phyloP scores from a whole-genome alignment of 1,284 basidiomycete genomes.

The Bondarzewia mesenterica region DNA sequence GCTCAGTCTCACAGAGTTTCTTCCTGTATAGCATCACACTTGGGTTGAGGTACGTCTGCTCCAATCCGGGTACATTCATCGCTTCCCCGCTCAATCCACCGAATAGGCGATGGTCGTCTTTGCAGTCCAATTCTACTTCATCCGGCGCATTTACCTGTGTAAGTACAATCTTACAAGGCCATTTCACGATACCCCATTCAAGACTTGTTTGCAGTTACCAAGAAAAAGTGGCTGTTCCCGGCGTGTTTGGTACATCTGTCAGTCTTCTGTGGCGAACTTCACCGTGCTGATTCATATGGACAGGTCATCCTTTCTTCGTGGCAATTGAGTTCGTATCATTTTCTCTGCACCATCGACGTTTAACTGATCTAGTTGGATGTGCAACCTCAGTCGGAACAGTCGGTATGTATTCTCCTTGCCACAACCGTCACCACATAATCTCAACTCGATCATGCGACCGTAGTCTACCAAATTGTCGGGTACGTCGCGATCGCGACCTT shows the following conservation, averaged over 20 bases:
- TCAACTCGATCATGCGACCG: neutral
- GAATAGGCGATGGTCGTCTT: neutral
- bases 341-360: neutral
- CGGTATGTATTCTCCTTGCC: neutral
- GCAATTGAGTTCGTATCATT: neutral
- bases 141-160: neutral
- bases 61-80: too few relatives aligned
- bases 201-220: neutral
- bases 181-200: neutral
- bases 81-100: too few relatives aligned
- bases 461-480: neutral
- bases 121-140: neutral
- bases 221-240: neutral
- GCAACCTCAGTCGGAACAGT: neutral
- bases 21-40: too few relatives aligned
- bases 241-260: neutral
- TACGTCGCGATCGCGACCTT: neutral
- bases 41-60: too few relatives aligned
- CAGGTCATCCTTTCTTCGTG: neutral
- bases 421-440: neutral
- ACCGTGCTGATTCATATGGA: neutral
- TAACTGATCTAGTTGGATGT: too few relatives aligned
- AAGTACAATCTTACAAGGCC: neutral
- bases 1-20: too few relatives aligned
- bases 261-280: neutral